Base-by-base conservation (phyloP, 805 yeast genomes). In the Wickerhamomyces canadensis region DNA sequence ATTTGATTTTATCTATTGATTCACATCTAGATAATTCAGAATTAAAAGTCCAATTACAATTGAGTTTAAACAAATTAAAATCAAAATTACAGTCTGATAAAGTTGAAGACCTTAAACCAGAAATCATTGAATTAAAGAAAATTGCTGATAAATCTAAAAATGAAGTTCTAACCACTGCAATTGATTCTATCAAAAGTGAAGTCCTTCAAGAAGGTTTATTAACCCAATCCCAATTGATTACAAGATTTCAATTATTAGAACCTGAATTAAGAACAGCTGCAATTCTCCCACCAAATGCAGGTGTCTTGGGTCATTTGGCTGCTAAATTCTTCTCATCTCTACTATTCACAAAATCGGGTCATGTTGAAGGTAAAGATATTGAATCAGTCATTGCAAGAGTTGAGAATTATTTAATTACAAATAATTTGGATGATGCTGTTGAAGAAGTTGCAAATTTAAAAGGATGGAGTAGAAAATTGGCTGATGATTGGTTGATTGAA, bases 251-350 rank as follows among this genome's bases (percentile, higher is more conserved):
- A 46, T 65, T 80, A 37, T 70, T 93, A 42, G 80, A 74, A 17
- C 93, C 94, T 13, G 95, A 91, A 64, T 76, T 93, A 56, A 80
- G 95, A 61, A 77, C 87, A 22, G 89, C 94, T 7, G 79, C 96
- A 5, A 66, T 93, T 50, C 74, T 89, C 44, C 97, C 98, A 38
- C 95, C 94, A 50, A 85, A 91, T 55, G 95, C 98, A 19, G 98
- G 98, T 55, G 74, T 93, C 37, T 74, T 91, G 51, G 98, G 96
- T 22, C 96, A 93, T 61, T 60, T 88, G 30, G 74, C 94, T 6
- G 89, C 98, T 14, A 69, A 72, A 47, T 38, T 87, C 8, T 84
- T 89, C 57, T 82, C 95, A 25, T 76, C 74, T 50, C 70, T 89
- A 43, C 71, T 91, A 52, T 72, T 86, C 52, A 70, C 83, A 21